phyloP scores from a whole-genome alignment of 163 green algal species.

The Prototheca wickerhamii region DNA sequence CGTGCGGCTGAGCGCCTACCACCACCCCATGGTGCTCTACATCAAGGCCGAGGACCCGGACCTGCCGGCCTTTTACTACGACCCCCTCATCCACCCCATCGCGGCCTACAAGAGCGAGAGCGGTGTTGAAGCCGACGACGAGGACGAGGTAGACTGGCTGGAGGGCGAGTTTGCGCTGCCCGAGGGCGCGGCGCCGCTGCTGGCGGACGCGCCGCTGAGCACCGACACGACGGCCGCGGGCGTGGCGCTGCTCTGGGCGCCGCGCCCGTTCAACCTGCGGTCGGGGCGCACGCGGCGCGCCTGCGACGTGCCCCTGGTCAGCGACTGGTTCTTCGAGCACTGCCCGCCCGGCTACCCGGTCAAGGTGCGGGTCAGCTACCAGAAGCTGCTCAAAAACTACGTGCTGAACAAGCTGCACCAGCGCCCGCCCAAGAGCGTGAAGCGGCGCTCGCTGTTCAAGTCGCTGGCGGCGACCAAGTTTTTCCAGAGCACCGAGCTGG shows the following conservation, averaged over 20 bases:
- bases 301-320: conserved; percentile 91
- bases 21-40: conserved; percentile 95
- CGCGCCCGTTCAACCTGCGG: conserved; percentile 87
- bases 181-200: conserved; percentile 67
- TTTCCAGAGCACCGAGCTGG: conserved; percentile 97
- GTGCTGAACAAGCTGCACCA: conserved; percentile 95
- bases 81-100: conserved; percentile 98
- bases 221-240: conserved; percentile 80
- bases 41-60: conserved; percentile 99
- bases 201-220: conserved; percentile 64
- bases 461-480: conserved; percentile 96
- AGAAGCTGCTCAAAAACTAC: conserved; percentile 99
- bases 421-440: conserved; percentile 77
- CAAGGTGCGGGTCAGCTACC: conserved; percentile 97
- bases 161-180: conserved; percentile 40
- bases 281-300: conserved; percentile 74
- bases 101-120: conserved; percentile 66
- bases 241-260: conserved; percentile 93
- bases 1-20: conserved; percentile 83
- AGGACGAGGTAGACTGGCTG: conserved; percentile 65
- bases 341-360: conserved; percentile 83
- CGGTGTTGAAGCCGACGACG: conserved; percentile 3
- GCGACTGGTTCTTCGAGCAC: conserved; percentile 94
- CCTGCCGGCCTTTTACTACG: conserved; percentile 98
- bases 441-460: conserved; percentile 86